Base-by-base conservation (phyloP, 169 alveolate species). In the Plasmodium vinckei region DNA sequence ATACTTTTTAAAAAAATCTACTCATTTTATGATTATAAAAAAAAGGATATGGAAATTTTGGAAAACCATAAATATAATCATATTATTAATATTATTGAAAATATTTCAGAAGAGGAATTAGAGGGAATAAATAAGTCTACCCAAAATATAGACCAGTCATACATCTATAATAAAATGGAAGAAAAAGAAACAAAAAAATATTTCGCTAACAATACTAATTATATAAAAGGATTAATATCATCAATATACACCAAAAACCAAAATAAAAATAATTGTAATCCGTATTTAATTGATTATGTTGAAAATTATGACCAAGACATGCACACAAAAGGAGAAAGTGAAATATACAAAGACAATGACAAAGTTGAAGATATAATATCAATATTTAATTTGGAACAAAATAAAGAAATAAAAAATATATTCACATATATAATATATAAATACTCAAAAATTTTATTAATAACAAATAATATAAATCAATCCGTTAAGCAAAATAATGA, bases 231-330 rank as follows among this genome's bases (percentile, higher is more conserved):
- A 4, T 5, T 77, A 42, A 63, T 77, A 64, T 25, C 13, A 19
- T n/a, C 46, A 15, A 64, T 77, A 23, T 42, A 63, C 17, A 49
- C 23, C 4, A 6, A 49, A 47, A 69, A 69, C 19, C 21, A 46
- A 13, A 51, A 9, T 56, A 15, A n/a, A 64, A 77, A 65, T 49
- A 64, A 77, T 39, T 65, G 33, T 44, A 61, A 61, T 44, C 49
- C 65, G 0, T 77, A 77, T n/a, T 53, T 77, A 42, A 63, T 77
- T 68, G 77, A 77, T 15, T 77, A 77, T 64, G 64, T 77, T 56
- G 64, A 77, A 33, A 23, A 77, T 59, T 15, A 68, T n/a, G 27
- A 33, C 19, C 10, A 42, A 3, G 47, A 5, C 23, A 77, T 2
- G n/a, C 5, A 12, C 1, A 10, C 21, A 54, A 59, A 46, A 9